A percentile compares a stretch with the other conserved stretches of the same genome.
phyloP scores from a whole-genome alignment of 169 alveolate genomes.

The Cryptosporidium viatorum region DNA sequence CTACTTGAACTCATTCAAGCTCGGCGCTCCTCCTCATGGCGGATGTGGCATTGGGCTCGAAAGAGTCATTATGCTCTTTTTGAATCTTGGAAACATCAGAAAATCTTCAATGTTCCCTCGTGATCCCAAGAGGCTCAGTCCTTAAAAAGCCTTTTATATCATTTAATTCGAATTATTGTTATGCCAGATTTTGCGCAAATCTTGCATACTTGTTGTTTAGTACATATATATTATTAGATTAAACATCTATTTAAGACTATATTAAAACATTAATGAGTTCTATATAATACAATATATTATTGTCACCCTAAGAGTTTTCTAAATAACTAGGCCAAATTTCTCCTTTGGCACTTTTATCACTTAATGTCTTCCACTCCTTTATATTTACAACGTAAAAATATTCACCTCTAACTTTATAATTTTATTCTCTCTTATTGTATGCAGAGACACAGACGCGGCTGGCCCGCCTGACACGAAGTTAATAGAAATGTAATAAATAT shows the following conservation, averaged over 20 bases:
- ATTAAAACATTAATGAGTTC: too few relatives aligned
- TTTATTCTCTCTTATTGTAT: neutral
- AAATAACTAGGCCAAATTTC: too few relatives aligned
- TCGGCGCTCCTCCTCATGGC: slow-evolving; percentile 99
- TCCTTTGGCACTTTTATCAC: neutral
- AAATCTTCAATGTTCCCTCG: slow-evolving; percentile 98
- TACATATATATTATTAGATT: neutral
- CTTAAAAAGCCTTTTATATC: slow-evolving; percentile 83
- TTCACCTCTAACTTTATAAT: neutral
- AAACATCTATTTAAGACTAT: neutral
- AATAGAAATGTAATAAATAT: neutral
- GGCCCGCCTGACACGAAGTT: neutral
- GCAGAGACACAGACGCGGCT: neutral
- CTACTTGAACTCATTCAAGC: slow-evolving; percentile 92
- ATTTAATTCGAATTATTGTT: neutral
- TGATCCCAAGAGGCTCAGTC: slow-evolving; percentile 97
- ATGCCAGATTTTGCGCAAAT: neutral
- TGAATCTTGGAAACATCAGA: slow-evolving; percentile 96
- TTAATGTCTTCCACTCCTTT: too few relatives aligned
- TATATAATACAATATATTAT: too few relatives aligned
- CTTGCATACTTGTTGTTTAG: neutral
- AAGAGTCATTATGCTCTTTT: slow-evolving; percentile 97
- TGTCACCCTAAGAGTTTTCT: neutral
- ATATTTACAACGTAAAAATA: neutral
- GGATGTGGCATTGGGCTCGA: slow-evolving; percentile 99